phyloP scores from a whole-genome alignment of 805 yeast species.

The Metschnikowia corniflorae region DNA sequence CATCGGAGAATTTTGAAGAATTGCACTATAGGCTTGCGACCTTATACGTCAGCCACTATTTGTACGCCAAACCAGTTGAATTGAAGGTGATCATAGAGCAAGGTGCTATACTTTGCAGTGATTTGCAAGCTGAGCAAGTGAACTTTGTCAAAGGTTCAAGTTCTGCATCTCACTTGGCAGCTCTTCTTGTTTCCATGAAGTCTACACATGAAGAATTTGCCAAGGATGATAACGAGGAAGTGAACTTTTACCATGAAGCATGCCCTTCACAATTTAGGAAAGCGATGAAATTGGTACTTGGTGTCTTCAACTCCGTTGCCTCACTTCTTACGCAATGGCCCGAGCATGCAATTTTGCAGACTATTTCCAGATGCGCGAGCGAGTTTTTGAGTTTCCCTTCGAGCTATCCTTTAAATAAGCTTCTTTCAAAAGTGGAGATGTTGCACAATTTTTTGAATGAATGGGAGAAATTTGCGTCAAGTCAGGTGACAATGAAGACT shows the following conservation, averaged over 20 bases:
- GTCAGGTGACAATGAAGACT: constrained; percentile 59
- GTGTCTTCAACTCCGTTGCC: constrained; percentile 29
- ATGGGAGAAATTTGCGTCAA: constrained; percentile 91
- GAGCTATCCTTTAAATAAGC: constrained; percentile 69
- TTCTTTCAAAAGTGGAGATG: constrained; percentile 81
- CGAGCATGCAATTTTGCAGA: constrained; percentile 85
- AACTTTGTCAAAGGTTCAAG: constrained; percentile 16
- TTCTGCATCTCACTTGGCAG: constrained; percentile 22
- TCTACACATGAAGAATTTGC: constrained; percentile 19
- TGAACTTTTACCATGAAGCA: constrained; percentile 63
- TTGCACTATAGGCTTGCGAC: constrained; percentile 47
- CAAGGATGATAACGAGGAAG: constrained; percentile 7
- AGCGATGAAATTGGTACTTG: constrained; percentile 49
- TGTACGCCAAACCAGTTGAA: constrained; percentile 13
- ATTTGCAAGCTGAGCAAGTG: constrained; percentile 9
- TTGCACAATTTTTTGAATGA: constrained; percentile 77
- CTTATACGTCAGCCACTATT: constrained; percentile 45
- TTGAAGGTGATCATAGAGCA: constrained; percentile 10
- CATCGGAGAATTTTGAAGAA: constrained; percentile 34
- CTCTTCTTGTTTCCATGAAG: constrained; percentile 20
- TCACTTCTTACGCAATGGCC: constrained; percentile 74
- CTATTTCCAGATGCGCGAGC: constrained; percentile 55
- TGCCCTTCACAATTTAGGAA: constrained; percentile 56
- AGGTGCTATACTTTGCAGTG: constrained; percentile 14
- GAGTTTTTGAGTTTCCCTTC: constrained; percentile 66